Base-by-base conservation (phyloP, 179 eudicot genomes). In the Amaranthus tricolor region DNA sequence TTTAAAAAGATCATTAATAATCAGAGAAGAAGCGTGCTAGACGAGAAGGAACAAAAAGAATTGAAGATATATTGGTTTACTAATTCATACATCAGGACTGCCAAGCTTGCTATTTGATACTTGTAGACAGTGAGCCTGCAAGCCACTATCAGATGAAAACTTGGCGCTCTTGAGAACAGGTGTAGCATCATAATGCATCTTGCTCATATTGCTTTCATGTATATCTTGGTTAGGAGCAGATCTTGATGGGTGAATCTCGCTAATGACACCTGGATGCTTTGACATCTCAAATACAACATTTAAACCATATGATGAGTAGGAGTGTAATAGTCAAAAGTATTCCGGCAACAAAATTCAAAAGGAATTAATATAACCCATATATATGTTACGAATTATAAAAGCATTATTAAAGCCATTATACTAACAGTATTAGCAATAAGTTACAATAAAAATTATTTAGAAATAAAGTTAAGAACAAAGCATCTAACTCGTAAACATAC, bases 241-340 rank as follows among this genome's bases (percentile, higher is more conserved):
- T 55, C 71, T 78, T 68, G 71, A 76, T 12, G 76, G 67, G n/a
- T 24, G 74, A 66, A 59, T 73, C 71, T 63, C 70, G 78, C 57
- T 63, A 62, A 16, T 45, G 73, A 45, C 76, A 24, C 70, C 67
- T 67, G 84, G 64, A 78, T 76, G 81, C 84, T 78, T 79, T 70
- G 76, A 74, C 43, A 64, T 82, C 77, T 52, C 81, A 74, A 63
- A 82, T 86, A 76, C 60, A 81, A 74, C 62, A 79, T 76, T 68
- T 52, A 21, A 63, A 61, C 49, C 51, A 69, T 9, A 74, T 70
- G 47, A 73, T 77, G 64, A 64, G 76, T 62, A 55, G 47, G n/a
- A 66, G 61, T 31, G 40, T 31, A 31, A 31, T 31, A 31, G 40
- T 31, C 40, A 52, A 45, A 65, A 50, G 40, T 6, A 19, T 49